Evolutionary conservation across 495 filamentous ascomycete species (phyloP).

Genomic region (Penicillium canariense): DNA sequence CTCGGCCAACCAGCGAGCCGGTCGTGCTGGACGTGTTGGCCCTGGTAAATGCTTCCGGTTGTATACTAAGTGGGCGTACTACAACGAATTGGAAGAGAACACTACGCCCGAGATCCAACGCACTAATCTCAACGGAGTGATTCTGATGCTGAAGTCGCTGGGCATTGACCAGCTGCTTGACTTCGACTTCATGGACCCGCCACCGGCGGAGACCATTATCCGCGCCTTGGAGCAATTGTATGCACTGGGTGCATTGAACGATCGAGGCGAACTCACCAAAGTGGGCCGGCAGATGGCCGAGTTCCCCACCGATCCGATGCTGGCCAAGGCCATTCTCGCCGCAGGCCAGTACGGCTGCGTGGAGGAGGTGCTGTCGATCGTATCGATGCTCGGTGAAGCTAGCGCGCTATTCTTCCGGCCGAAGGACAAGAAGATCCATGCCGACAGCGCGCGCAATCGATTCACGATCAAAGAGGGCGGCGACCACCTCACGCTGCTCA

Average conservation of each 20-base stretch:
- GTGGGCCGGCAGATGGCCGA: slow-evolving; percentile 95
- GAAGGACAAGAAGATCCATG: slow-evolving; percentile 96
- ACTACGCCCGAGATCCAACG: slow-evolving; percentile 95
- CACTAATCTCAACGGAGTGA: slow-evolving; percentile 79
- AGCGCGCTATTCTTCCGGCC: slow-evolving; percentile 91
- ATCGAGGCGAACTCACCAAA: slow-evolving; percentile 86
- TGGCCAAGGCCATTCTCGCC: slow-evolving; percentile 88
- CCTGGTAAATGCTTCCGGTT: slow-evolving; percentile 94
- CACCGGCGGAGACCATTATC: slow-evolving; percentile 87
- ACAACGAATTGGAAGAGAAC: slow-evolving; percentile 90
- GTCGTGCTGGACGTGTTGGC: slow-evolving; percentile 87
- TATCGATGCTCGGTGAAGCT: slow-evolving; percentile 89
- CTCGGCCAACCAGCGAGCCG: slow-evolving; percentile 87
- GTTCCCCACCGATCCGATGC: slow-evolving; percentile 92
- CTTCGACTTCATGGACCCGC: slow-evolving; percentile 97
- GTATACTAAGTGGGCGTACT: slow-evolving; percentile 92
- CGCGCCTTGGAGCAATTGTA: slow-evolving; percentile 90
- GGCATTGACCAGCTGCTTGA: slow-evolving; percentile 93
- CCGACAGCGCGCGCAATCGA: slow-evolving; percentile 85
- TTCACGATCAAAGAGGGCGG: slow-evolving; percentile 93
- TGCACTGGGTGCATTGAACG: slow-evolving; percentile 84
- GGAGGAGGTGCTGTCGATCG: slow-evolving; percentile 90
- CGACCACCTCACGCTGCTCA: slow-evolving; percentile 87
- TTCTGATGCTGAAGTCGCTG: slow-evolving; percentile 82
- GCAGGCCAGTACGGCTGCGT: slow-evolving; percentile 87